Evolutionary conservation across 805 yeast species (phyloP), one percentile per base, ranked within the genome.

Genomic region (Pichia thaimueangensis): DNA sequence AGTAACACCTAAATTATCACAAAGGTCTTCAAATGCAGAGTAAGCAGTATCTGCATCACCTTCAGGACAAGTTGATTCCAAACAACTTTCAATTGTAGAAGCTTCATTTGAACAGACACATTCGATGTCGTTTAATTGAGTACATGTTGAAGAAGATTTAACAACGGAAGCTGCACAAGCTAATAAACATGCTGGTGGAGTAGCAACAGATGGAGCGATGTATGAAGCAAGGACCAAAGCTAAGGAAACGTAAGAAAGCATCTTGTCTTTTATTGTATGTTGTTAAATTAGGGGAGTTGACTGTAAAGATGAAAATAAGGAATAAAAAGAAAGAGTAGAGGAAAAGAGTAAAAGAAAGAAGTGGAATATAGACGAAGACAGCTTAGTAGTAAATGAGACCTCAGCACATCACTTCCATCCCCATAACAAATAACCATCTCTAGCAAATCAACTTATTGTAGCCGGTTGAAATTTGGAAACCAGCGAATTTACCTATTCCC

Each of bases 131-230:
- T 74, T 75, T 61, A 86, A 62, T 44, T 79, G 68, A 45, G 67
- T 52, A 64, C 93, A 84, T 36, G 67, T 47, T 32, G 76, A 63
- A 13, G 79, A 71, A 6, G 53, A 48, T 60, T 74, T 74, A 48
- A 73, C 69, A 43, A 83, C 89, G 56, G 76, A 72, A 44, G 86
- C 74, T 45, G 85, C 91, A 75, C 96, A 87, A 31, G 95, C 94
- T 62, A 88, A 71, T 52, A 88, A 67, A 71, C 96, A 88, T 30
- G 96, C 96, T 47, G 96, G 96, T 39, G 96, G 93, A 43, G 91
- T 71, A 35, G 78, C 74, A 24, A 73, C 71, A 25, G 70, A 56
- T 20, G 74, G 66, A 29, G 61, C 58, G 44, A 70, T 53, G 47
- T 64, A 60, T 7, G 61, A 56, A 24, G 73, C 62, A 40, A 72